These are phyloP conservation scores for Monilinia fructicola DNA, from an alignment of 2,329 filamentous ascomycete species.

Conservation along the genomic window DNA sequence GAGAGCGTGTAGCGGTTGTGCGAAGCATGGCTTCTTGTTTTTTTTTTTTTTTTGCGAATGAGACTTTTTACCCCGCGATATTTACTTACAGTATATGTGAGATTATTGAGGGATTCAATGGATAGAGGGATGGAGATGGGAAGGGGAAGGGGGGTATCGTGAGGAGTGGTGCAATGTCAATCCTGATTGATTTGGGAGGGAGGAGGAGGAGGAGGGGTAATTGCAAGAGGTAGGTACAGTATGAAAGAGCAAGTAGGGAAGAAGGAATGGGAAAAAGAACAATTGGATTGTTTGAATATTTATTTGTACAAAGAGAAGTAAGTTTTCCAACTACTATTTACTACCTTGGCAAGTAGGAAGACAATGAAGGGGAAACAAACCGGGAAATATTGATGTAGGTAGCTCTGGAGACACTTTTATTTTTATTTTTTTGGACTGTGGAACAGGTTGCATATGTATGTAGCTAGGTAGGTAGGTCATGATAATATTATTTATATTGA, in stretches of 20 bases:
- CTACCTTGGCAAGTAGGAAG: conserved; percentile 1
- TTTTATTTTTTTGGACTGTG: not conserved
- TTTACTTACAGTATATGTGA: not conserved
- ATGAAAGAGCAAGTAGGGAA: not conserved
- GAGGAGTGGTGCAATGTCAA: conserved; percentile 16
- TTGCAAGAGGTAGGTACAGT: not conserved
- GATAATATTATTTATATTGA: too few species aligned
- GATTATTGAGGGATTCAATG: conserved; percentile 24
- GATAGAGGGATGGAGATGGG: too few species aligned
- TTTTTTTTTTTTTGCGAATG: conserved; percentile 23
- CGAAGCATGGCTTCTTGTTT: conserved; percentile 37
- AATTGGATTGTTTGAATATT: not conserved
- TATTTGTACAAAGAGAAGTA: conserved; percentile 1
- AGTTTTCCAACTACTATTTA: conserved; percentile 2
- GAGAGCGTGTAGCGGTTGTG: conserved; percentile 35
- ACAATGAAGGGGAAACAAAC: conserved; percentile 9
- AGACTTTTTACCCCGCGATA: conserved; percentile 34
- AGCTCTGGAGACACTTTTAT: too few species aligned
- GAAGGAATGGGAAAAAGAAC: not conserved
- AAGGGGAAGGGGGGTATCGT: conserved; percentile 4
- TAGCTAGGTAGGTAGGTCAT: not conserved
- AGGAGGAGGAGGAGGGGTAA: not conserved
- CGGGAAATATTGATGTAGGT: not conserved
- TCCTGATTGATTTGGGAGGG: not conserved
- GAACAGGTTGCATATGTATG: conserved; percentile 2